A percentile compares a stretch with the other conserved stretches of the same genome.
Evolutionary conservation across 1,284 basidiomycete genomes (phyloP).

Genomic region (Hortiboletus rubellus): DNA sequence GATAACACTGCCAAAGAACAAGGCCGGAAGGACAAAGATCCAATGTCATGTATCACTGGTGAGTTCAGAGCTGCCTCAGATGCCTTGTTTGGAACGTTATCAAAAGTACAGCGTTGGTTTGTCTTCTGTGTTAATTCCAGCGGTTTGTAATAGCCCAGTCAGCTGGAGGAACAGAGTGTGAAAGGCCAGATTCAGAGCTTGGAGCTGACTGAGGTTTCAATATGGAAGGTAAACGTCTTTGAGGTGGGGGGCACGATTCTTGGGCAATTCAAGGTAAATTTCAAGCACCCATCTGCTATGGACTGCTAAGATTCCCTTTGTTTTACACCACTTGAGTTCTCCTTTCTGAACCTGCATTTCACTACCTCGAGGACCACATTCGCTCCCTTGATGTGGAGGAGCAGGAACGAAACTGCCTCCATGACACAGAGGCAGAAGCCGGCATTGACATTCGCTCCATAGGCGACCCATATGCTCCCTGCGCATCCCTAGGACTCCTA

Average conservation of each 20-base stretch:
- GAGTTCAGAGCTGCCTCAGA: conserved; percentile 85
- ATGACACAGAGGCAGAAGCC: conserved; percentile 47
- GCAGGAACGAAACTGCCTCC: conserved; percentile 69
- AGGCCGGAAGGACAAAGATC: conserved; percentile 54
- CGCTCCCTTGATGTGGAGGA: conserved; percentile 84
- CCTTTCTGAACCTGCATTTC: conserved; percentile 86
- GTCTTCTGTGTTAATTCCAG: conserved; percentile 93
- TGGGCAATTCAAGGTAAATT: conserved; percentile 73
- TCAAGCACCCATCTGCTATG: conserved; percentile 6
- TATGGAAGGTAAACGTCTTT: conserved; percentile 65
- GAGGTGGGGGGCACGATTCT: conserved; percentile 83
- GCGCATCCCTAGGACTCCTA: conserved; percentile 41
- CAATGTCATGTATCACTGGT: conserved; percentile 77
- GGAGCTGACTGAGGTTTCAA: conserved; percentile 79
- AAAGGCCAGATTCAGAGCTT: conserved; percentile 89
- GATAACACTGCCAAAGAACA: conserved; percentile 46
- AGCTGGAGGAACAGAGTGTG: conserved; percentile 88
- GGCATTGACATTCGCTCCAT: conserved; percentile 21
- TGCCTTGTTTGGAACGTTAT: conserved; percentile 84
- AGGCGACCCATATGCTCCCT: conserved; percentile 44
- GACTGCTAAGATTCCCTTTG: neutral
- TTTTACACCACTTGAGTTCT: conserved; percentile 64
- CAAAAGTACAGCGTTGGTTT: conserved; percentile 90
- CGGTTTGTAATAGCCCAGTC: conserved; percentile 87
- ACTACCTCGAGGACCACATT: conserved; percentile 85